phyloP scores from a whole-genome alignment of 192 early-diverging fungal species.

The Backusella liffmaniae region DNA sequence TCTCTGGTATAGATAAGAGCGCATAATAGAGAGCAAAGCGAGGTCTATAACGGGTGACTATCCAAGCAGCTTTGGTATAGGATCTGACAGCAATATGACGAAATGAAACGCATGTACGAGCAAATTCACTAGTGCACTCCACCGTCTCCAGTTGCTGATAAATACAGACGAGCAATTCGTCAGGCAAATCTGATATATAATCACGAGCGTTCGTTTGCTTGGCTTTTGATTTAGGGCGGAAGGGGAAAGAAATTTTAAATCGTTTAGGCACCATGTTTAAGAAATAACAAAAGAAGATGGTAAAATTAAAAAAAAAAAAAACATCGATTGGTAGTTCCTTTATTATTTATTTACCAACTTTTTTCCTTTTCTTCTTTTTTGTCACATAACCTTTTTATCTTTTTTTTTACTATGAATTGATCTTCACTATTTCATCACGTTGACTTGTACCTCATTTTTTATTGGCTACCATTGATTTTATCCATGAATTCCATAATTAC shows the following conservation, averaged over 20 bases:
- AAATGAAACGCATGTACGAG: constrained; percentile 1
- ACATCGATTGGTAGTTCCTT: background rate
- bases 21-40: constrained; percentile 18
- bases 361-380: background rate
- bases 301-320: background rate
- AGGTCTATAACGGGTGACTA: constrained; percentile 9
- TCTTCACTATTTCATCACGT: constrained; percentile 1
- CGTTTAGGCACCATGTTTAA: background rate
- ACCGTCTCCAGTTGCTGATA: constrained; percentile 5
- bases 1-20: background rate
- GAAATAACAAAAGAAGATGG: background rate
- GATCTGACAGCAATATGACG: background rate
- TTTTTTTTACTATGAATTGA: background rate
- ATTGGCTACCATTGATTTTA: background rate
- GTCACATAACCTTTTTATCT: background rate
- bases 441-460: background rate
- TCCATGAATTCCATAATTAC: constrained; percentile 5
- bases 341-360: background rate
- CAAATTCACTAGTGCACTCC: background rate
- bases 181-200: background rate
- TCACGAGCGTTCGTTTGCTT: background rate
- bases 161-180: background rate
- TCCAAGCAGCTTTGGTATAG: constrained; percentile 17
- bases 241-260: background rate
- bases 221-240: background rate